Percentiles rank a stretch among this genome's conserved stretches.
Conservation (phyloP, 75 land plant species). For the Gnetum montanum region DNA sequence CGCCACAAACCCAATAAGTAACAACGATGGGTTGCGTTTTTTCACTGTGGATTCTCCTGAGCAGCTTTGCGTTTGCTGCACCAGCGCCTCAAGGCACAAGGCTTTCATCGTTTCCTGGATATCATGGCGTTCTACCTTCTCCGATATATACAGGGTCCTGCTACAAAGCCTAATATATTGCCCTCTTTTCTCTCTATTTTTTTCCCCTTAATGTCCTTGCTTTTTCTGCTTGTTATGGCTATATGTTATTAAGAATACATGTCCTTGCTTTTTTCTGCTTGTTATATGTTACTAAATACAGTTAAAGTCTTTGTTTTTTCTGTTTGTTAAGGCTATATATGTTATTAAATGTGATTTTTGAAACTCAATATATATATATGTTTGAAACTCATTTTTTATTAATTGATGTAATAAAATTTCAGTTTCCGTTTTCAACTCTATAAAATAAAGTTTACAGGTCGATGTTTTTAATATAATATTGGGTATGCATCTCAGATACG, state of each 20-base stretch:
- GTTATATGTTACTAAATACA: too few species aligned
- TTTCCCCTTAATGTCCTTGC: background rate
- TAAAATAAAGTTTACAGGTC: too few species aligned
- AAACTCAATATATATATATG: too few species aligned
- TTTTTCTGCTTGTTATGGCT: background rate
- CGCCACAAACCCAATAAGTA: too few species aligned
- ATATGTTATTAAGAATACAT: too few species aligned
- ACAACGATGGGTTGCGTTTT: too few species aligned
- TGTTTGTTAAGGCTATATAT: too few species aligned
- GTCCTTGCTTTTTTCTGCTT: too few species aligned
- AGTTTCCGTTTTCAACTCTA: background rate
- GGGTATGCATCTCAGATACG: too few species aligned
- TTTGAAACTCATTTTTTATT: background rate
- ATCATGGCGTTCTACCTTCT: conserved; percentile 50
- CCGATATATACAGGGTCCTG: conserved; percentile 81
- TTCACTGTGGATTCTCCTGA: background rate
- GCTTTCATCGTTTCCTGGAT: conserved; percentile 52
- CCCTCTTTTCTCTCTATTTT: background rate
- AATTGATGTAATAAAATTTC: background rate
- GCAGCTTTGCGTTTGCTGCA: conserved; percentile 1
- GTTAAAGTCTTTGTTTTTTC: too few species aligned
- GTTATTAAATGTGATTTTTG: too few species aligned
- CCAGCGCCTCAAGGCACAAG: conserved; percentile 40
- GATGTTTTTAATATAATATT: too few species aligned
- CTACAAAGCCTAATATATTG: background rate